phyloP scores from a whole-genome alignment of 345 rosid species.

The Mangifera indica region DNA sequence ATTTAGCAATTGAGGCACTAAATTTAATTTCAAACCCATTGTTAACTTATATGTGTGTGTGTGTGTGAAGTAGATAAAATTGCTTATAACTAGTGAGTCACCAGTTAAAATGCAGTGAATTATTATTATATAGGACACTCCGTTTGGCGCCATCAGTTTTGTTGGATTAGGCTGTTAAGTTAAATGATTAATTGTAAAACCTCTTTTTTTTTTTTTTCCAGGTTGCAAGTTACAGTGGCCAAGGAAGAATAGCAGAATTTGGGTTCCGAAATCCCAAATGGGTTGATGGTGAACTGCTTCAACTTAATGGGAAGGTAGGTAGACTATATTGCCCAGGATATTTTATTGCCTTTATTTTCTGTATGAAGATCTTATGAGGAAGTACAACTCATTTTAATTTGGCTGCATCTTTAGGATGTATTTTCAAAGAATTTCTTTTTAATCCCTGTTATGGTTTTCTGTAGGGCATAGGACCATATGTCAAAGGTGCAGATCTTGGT shows the following conservation, averaged over 20 bases:
- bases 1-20: neutral
- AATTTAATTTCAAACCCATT: neutral
- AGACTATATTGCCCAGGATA: neutral
- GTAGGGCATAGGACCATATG: conserved; percentile 80
- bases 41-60: neutral
- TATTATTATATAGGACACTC: neutral
- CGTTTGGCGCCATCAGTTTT: neutral
- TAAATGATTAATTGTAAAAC: neutral
- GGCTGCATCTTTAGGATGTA: neutral
- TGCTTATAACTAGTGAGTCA: neutral
- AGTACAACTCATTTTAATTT: conserved; percentile 1
- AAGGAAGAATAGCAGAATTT: conserved; percentile 87
- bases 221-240: conserved; percentile 84
- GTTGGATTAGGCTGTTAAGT: neutral
- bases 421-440: neutral
- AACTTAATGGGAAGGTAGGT: conserved; percentile 80
- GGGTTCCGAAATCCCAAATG: conserved; percentile 78
- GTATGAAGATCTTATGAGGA: neutral
- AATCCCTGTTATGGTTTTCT: conserved; percentile 8
- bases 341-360: conserved; percentile 6
- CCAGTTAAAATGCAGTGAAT: neutral
- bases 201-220: conserved; percentile 31
- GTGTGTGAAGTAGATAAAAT: neutral
- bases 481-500: conserved; percentile 88
- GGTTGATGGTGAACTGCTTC: conserved; percentile 91